phyloP scores from a whole-genome alignment of 1,139 yeast genomes.

The Candida sp. region DNA sequence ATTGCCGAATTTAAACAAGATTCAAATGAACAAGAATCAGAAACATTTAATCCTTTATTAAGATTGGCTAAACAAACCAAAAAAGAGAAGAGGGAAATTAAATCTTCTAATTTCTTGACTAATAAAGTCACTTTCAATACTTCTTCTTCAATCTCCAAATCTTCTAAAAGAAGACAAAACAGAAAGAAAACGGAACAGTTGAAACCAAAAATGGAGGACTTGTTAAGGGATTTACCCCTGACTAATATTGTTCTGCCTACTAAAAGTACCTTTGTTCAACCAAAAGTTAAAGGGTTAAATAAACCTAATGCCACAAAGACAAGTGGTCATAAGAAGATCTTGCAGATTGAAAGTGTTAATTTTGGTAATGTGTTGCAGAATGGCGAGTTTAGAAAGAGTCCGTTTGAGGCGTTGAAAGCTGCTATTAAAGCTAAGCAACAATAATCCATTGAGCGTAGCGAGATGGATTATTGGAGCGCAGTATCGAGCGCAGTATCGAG shows the following conservation, averaged over 20 bases:
- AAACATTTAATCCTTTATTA: conserved; percentile 45
- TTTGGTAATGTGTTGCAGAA: conserved; percentile 55
- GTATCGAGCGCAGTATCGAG: too few species aligned
- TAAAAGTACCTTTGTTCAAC: conserved; percentile 10
- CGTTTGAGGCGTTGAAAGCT: conserved; percentile 56
- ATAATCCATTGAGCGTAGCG: too few species aligned
- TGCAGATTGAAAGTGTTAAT: conserved; percentile 50
- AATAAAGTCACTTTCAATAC: conserved; percentile 29
- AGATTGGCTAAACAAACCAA: conserved; percentile 53
- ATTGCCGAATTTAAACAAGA: conserved; percentile 23
- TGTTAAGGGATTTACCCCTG: conserved; percentile 48
- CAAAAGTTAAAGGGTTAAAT: conserved; percentile 34
- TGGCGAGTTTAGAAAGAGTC: conserved; percentile 48
- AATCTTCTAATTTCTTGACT: conserved; percentile 25
- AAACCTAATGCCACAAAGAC: conserved; percentile 58
- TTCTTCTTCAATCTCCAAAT: conserved; percentile 53
- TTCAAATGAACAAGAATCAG: conserved; percentile 7
- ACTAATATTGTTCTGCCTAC: conserved; percentile 6
- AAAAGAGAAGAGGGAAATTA: conserved; percentile 47
- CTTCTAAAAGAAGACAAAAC: conserved; percentile 62
- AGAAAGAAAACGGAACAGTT: conserved; percentile 61
- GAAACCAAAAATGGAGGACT: conserved; percentile 63
- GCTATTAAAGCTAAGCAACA: conserved; percentile 21
- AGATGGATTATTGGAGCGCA: too few species aligned
- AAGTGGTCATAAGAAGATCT: conserved; percentile 53